Conservation (phyloP, 306 rosid species). For the Vachellia pachyceras region DNA sequence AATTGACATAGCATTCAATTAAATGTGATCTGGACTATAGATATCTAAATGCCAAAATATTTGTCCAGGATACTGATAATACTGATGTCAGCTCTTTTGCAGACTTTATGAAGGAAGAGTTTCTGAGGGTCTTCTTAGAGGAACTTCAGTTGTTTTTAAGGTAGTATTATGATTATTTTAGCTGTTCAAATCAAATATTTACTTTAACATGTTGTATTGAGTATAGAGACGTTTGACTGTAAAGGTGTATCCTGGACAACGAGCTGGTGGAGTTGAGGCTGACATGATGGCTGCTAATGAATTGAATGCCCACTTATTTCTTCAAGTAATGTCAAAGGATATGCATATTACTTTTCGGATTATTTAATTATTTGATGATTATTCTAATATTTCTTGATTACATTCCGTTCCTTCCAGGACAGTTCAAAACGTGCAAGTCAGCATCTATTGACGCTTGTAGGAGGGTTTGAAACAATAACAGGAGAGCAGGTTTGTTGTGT, state of each 20-base stretch:
- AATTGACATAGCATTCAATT: slow-evolving; percentile 11
- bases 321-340: slow-evolving; percentile 66
- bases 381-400: slow-evolving; percentile 3
- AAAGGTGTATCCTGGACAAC: slow-evolving; percentile 94
- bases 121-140: slow-evolving; percentile 74
- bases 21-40: background rate
- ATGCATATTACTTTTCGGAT: slow-evolving; percentile 18
- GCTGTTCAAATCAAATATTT: slow-evolving; percentile 17
- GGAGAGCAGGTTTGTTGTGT: slow-evolving; percentile 85
- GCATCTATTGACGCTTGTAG: slow-evolving; percentile 72
- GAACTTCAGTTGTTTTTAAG: slow-evolving; percentile 81
- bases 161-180: slow-evolving; percentile 38
- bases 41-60: background rate
- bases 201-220: slow-evolving; percentile 16
- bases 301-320: slow-evolving; percentile 78
- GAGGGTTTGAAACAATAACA: slow-evolving; percentile 90
- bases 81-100: slow-evolving; percentile 64
- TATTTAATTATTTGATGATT: slow-evolving; percentile 19
- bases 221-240: slow-evolving; percentile 12
- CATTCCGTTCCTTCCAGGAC: slow-evolving; percentile 51
- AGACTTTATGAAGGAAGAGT: slow-evolving; percentile 97
- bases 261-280: slow-evolving; percentile 85
- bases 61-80: slow-evolving; percentile 59
- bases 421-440: slow-evolving; percentile 61
- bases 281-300: slow-evolving; percentile 98